These are phyloP conservation scores for Rhodotorula mucilaginosa DNA, from an alignment of 1,284 basidiomycete genomes.

Conservation along the genomic window DNA sequence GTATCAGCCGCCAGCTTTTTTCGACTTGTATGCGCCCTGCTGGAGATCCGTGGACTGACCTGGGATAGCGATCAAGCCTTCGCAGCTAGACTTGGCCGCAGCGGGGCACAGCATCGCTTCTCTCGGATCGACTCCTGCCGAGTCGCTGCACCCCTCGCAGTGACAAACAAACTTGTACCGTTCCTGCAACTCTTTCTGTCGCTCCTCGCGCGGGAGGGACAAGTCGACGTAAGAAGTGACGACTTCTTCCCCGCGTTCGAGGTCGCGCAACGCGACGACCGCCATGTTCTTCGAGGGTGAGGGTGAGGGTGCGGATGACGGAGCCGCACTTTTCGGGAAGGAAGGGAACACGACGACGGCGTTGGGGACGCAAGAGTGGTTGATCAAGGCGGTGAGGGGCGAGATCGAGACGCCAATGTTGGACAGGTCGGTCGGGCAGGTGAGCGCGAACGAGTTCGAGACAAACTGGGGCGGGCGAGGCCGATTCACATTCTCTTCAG, in stretches of 20 bases:
- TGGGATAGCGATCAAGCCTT: slow-evolving; percentile 50
- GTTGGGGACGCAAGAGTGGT: slow-evolving; percentile 89
- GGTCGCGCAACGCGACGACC: slow-evolving; percentile 66
- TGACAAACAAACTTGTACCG: slow-evolving; percentile 78
- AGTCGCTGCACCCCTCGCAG: slow-evolving; percentile 61
- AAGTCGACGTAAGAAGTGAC: slow-evolving; percentile 82
- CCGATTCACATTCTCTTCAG: no score
- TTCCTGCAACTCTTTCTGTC: slow-evolving; percentile 62
- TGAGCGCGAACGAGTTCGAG: slow-evolving; percentile 83
- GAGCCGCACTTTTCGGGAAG: slow-evolving; percentile 32
- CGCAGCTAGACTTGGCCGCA: slow-evolving; percentile 33
- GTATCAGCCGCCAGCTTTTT: neutral
- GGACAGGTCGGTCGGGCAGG: slow-evolving; percentile 63
- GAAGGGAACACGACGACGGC: slow-evolving; percentile 82
- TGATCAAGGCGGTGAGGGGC: slow-evolving; percentile 74
- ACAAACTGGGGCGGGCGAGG: slow-evolving; percentile 60
- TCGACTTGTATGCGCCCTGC: slow-evolving; percentile 9
- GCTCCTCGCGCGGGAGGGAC: slow-evolving; percentile 61
- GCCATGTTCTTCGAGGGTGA: slow-evolving; percentile 57
- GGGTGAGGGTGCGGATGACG: slow-evolving; percentile 46
- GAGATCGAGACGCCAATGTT: slow-evolving; percentile 78
- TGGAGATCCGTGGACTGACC: slow-evolving; percentile 40
- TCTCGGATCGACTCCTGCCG: slow-evolving; percentile 60
- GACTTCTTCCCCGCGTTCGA: slow-evolving; percentile 69
- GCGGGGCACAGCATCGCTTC: slow-evolving; percentile 61